Evolutionary conservation across 768 basidiomycete genomes (phyloP).

Genomic region (Russula sp.): DNA sequence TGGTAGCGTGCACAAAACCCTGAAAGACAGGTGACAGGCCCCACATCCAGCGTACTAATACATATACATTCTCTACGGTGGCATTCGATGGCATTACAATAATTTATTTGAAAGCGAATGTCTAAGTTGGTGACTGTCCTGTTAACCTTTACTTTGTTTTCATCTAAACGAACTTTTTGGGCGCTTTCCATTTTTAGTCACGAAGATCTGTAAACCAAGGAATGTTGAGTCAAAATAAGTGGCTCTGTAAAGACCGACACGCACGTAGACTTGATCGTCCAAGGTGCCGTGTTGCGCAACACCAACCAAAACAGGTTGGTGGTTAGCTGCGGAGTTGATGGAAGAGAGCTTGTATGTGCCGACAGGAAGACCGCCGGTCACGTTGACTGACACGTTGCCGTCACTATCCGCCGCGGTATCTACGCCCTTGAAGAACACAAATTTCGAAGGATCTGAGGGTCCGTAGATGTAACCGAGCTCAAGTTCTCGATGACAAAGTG

Average conservation of each 20-base stretch:
- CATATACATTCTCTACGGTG: no score
- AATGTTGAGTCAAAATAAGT: not conserved
- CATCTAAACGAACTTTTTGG: not conserved
- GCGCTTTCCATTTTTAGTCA: conserved; percentile 1
- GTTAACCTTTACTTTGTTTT: not conserved
- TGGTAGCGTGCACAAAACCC: no score
- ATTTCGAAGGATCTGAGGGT: conserved; percentile 49
- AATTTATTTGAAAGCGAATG: no score
- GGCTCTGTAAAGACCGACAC: conserved; percentile 29
- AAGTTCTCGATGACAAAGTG: conserved; percentile 56
- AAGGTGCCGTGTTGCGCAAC: conserved; percentile 59
- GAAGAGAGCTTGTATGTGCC: conserved; percentile 59
- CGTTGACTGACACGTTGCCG: conserved; percentile 50
- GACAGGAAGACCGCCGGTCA: conserved; percentile 54
- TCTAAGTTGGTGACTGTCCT: no score
- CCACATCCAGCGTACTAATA: no score
- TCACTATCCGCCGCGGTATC: conserved; percentile 36
- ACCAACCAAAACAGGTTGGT: conserved; percentile 55
- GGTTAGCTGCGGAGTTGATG: conserved; percentile 56
- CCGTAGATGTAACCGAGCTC: conserved; percentile 42
- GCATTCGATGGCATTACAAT: no score
- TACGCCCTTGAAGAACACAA: conserved; percentile 65
- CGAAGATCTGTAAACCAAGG: not conserved
- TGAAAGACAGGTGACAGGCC: no score
- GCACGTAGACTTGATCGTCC: conserved; percentile 60